Base-by-base conservation (phyloP, 805 yeast species). In the Kodamaea lidongshanica region DNA sequence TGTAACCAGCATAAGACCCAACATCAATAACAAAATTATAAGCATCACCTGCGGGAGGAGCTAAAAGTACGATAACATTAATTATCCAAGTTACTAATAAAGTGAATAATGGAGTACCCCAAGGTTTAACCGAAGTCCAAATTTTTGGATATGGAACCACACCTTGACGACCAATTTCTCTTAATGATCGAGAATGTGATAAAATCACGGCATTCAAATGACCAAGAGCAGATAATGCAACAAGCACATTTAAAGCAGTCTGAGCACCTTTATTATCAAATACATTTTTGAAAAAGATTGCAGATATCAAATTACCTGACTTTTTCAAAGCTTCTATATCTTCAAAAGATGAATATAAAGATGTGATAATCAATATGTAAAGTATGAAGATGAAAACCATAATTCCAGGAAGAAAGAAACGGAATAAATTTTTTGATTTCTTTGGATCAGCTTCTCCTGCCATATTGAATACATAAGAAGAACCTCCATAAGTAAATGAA, bases 401-500 rank as follows among this genome's bases (percentile, higher is more conserved):
- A 7, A 57, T 50, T 2, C 38, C 24, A n/a, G 66, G 66, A 15
- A 59, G 50, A 25, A 49, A 49, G 20, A 21, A 36, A 20, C 46
- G 44, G 40, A 46, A 51, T 27, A 52, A 42, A 24, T 44, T 50
- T 30, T 49, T 47, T 16, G 54, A 44, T 40, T 49, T 38, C 35
- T 40, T 42, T 10, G 52, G 54, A 29, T 41, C 35, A 6, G 56
- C 39, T 32, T 54, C 60, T 6, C 58, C 60, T 6, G 45, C 57
- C 18, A 65, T 55, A 8, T 52, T 55, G 40, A 66, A 56, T 0
- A 63, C 62, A 42, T 66, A 66, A 7, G 42, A 41, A 12, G 58
- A 42, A 21, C 72, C 72, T 30, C 66, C 56, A 34, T 59, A 67
- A 1, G 71, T 52, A 28, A 66, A 67, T 3, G 66, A 50, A 23